A percentile compares a stretch with the other conserved stretches of the same genome.
phyloP scores from a whole-genome alignment of 768 basidiomycete species.

The Mycena galericulata region DNA sequence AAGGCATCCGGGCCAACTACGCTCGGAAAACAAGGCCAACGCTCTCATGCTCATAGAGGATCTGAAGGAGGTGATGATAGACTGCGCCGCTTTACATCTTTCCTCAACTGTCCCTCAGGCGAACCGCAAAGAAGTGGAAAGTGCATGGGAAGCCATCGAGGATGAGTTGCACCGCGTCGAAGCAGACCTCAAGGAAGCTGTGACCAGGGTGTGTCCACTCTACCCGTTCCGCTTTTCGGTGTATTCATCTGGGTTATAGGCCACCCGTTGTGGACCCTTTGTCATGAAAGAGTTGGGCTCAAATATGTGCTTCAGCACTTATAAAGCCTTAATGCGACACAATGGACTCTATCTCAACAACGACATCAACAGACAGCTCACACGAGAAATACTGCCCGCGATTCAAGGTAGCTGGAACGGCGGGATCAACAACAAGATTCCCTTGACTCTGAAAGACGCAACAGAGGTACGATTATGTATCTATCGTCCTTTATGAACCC shows the following conservation, averaged over 20 bases:
- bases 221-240: background rate
- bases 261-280: background rate
- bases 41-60: background rate
- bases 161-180: background rate
- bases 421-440: slow-evolving; percentile 8
- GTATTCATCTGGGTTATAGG: background rate
- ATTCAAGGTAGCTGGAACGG: slow-evolving; percentile 18
- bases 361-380: slow-evolving; percentile 19
- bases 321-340: slow-evolving; percentile 2
- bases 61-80: background rate
- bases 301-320: background rate
- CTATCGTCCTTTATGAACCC: background rate
- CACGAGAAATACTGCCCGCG: background rate
- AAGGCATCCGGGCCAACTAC: background rate
- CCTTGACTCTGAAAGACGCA: background rate
- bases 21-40: background rate
- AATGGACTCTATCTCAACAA: background rate
- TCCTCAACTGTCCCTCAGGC: background rate
- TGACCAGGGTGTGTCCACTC: background rate
- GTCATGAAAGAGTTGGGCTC: background rate
- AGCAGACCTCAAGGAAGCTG: background rate
- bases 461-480: background rate
- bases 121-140: background rate
- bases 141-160: background rate
- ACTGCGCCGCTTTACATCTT: background rate